Evolutionary conservation across 371 early-diverging fungal genomes (phyloP).

Genomic region (Lichtheimia hyalospora): DNA sequence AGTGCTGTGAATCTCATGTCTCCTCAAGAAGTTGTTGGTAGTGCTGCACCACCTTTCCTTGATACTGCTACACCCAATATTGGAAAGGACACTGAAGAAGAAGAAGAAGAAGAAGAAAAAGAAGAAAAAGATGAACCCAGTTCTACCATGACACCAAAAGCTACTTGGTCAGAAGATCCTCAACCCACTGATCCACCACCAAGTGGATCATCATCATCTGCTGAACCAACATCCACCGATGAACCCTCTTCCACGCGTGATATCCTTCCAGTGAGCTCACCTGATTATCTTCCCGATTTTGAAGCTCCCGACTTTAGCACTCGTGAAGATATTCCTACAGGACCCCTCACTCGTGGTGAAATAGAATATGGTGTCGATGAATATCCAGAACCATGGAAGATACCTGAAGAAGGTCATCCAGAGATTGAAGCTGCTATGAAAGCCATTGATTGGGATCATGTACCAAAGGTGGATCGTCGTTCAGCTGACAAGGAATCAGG

Average conservation of each 20-base stretch:
- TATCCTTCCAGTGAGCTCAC: constrained; percentile 11
- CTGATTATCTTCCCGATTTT: constrained; percentile 14
- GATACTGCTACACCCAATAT: not conserved
- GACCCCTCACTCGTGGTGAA: constrained; percentile 12
- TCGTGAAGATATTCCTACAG: constrained; percentile 14
- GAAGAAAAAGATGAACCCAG: constrained; percentile 1
- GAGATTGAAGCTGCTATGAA: constrained; percentile 36
- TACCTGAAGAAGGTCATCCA: constrained; percentile 23
- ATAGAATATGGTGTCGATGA: constrained; percentile 12
- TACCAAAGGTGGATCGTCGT: constrained; percentile 35
- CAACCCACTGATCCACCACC: too few species aligned
- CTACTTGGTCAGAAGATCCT: not conserved
- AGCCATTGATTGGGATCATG: constrained; percentile 44
- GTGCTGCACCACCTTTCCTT: too few species aligned
- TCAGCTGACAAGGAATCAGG: constrained; percentile 10
- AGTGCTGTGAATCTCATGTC: not conserved
- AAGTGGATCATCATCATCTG: not conserved
- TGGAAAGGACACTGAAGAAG: not conserved
- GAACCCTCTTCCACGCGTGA: constrained; percentile 7
- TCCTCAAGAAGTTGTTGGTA: too few species aligned
- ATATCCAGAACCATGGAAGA: constrained; percentile 24
- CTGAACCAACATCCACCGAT: not conserved
- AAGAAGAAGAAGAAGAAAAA: not conserved
- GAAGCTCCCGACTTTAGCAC: constrained; percentile 1
- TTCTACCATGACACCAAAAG: not conserved